phyloP scores from a whole-genome alignment of 495 filamentous ascomycete species.

The Daldinia caldariorum region DNA sequence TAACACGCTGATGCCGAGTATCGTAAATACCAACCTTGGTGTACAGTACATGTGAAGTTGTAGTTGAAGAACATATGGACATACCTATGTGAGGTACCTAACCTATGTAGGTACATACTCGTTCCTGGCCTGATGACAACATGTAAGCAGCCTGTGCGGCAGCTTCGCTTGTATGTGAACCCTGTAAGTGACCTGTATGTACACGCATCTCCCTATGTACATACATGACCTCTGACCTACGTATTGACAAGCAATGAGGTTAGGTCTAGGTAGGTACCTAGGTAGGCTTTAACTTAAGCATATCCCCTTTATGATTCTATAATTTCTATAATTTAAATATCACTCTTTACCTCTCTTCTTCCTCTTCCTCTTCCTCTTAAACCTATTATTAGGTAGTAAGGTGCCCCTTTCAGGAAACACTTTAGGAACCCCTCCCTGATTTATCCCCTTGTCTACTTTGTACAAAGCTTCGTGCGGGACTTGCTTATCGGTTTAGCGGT shows the following conservation, averaged over 20 bases:
- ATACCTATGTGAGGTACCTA: too few relatives aligned
- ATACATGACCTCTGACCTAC: background rate
- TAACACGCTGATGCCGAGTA: background rate
- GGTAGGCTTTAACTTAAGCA: background rate
- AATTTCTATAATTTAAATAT: background rate
- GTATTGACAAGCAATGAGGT: too few relatives aligned
- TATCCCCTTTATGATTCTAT: background rate
- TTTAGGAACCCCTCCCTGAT: background rate
- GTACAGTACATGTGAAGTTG: background rate
- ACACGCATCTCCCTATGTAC: background rate
- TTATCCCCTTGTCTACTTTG: background rate
- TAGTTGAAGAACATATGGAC: background rate
- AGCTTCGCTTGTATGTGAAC: constrained; percentile 1
- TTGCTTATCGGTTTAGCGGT: background rate
- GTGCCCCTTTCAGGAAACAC: background rate
- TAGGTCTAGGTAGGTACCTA: constrained; percentile 1
- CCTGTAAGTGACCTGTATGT: constrained; percentile 7
- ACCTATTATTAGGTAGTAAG: too few relatives aligned
- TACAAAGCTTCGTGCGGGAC: background rate
- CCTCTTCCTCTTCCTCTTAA: background rate
- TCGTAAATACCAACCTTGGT: background rate
- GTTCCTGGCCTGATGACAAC: background rate
- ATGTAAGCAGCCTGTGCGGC: background rate
- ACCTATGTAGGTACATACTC: background rate
- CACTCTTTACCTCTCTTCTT: background rate